These are phyloP conservation scores for Aspergillus ustus DNA, from an alignment of 2,329 filamentous ascomycete genomes.

Conservation along the genomic window DNA sequence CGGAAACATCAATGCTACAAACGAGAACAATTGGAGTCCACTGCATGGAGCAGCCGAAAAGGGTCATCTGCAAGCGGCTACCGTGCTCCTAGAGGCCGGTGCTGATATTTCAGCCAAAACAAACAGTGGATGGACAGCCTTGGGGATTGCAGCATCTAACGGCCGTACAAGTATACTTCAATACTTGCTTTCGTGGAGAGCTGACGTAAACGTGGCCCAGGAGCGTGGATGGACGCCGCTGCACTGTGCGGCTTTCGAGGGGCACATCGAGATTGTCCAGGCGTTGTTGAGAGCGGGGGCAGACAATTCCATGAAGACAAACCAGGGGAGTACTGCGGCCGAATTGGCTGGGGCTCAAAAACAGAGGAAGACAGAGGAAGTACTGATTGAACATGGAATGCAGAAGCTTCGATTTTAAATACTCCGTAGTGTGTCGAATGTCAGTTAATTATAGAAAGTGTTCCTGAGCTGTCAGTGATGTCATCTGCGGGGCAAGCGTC, in stretches of 20 bases:
- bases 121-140: background rate
- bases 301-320: background rate
- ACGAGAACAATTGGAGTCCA: background rate
- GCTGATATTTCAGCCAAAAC: background rate
- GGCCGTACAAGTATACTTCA: background rate
- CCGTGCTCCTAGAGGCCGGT: background rate
- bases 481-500: slow-evolving; percentile 5
- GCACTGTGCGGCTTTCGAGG: background rate
- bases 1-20: background rate
- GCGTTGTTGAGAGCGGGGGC: slow-evolving; percentile 5
- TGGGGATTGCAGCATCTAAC: background rate
- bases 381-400: background rate
- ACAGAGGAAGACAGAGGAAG: background rate
- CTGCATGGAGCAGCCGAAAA: background rate
- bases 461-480: slow-evolving; percentile 9
- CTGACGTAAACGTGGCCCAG: background rate
- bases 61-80: background rate
- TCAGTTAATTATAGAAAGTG: background rate
- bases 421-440: background rate
- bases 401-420: background rate
- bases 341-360: background rate
- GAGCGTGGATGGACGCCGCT: slow-evolving; percentile 2
- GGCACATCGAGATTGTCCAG: background rate
- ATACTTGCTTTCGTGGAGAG: slow-evolving; percentile 1
- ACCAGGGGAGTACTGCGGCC: background rate